Evolutionary conservation across 768 basidiomycete genomes (phyloP).

Genomic region (Rhizopogon vinicolor): DNA sequence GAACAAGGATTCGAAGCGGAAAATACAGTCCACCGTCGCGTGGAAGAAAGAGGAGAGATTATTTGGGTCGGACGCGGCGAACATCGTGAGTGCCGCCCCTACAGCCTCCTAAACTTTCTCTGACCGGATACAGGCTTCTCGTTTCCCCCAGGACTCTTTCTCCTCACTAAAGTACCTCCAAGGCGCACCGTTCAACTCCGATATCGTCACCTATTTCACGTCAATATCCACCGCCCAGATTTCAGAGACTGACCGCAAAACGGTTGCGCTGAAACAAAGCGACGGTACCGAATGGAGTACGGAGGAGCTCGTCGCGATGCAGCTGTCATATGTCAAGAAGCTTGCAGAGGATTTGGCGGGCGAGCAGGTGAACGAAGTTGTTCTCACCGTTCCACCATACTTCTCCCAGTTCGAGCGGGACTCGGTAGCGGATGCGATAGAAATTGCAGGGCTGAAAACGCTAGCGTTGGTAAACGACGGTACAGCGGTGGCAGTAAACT

Average conservation of each 20-base stretch:
- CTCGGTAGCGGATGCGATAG: slow-evolving; percentile 87
- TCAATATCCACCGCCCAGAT: slow-evolving; percentile 52
- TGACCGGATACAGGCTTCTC: slow-evolving; percentile 60
- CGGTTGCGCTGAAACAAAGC: slow-evolving; percentile 54
- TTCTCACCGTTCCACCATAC: slow-evolving; percentile 88
- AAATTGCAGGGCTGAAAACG: slow-evolving; percentile 82
- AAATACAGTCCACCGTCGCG: slow-evolving; percentile 84
- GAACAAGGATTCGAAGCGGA: slow-evolving; percentile 96
- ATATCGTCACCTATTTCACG: slow-evolving; percentile 52
- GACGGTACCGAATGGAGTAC: slow-evolving; percentile 71
- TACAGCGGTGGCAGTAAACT: slow-evolving; percentile 93
- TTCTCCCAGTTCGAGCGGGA: slow-evolving; percentile 90
- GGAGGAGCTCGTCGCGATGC: slow-evolving; percentile 93
- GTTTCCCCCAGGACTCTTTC: slow-evolving; percentile 88
- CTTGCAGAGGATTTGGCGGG: slow-evolving; percentile 75
- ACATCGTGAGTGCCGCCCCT: slow-evolving; percentile 56
- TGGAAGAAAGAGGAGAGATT: slow-evolving; percentile 90
- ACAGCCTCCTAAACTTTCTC: background rate
- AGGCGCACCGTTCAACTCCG: slow-evolving; percentile 60
- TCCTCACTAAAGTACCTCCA: slow-evolving; percentile 81
- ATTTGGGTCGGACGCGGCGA: slow-evolving; percentile 87
- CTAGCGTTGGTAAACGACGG: slow-evolving; percentile 91
- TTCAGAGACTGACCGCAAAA: slow-evolving; percentile 51
- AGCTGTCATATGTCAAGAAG: slow-evolving; percentile 84
- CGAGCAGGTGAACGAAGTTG: slow-evolving; percentile 78